Evolutionary conservation across 495 filamentous ascomycete species (phyloP).

Genomic region (Hyaloscypha hepaticicola): DNA sequence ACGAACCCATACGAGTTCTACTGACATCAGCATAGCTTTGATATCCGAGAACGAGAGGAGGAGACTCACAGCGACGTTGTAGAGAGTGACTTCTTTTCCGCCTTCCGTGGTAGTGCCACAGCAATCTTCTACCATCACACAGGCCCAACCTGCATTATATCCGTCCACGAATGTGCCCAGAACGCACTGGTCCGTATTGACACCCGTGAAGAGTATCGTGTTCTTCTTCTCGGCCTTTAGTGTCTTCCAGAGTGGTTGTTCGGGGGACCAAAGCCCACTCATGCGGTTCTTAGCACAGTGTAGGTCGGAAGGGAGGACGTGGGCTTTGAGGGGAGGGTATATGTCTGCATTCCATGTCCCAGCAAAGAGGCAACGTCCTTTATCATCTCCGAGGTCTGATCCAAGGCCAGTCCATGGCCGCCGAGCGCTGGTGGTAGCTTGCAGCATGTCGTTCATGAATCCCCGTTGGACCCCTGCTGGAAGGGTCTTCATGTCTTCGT

Average conservation of each 20-base stretch:
- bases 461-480: constrained; percentile 48
- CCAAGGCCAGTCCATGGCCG: constrained; percentile 45
- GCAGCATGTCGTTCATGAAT: constrained; percentile 43
- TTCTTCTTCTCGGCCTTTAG: constrained; percentile 38
- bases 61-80: constrained; percentile 37
- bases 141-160: constrained; percentile 54
- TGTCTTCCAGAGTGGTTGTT: constrained; percentile 35
- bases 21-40: background rate
- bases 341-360: constrained; percentile 55
- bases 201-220: constrained; percentile 54
- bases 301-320: constrained; percentile 40
- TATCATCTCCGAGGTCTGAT: constrained; percentile 41
- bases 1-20: constrained; percentile 31
- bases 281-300: constrained; percentile 58
- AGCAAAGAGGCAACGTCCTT: constrained; percentile 50
- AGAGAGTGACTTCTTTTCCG: constrained; percentile 34
- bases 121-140: constrained; percentile 53
- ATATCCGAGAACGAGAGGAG: background rate
- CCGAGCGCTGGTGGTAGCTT: constrained; percentile 9
- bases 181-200: constrained; percentile 63
- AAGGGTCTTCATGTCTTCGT: constrained; percentile 49
- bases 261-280: constrained; percentile 51
- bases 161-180: constrained; percentile 53
- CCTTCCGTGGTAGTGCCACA: constrained; percentile 46
- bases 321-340: constrained; percentile 43